These are phyloP conservation scores for Dothiorella sarmentorum DNA, from an alignment of 2,329 filamentous ascomycete genomes.

Conservation along the genomic window DNA sequence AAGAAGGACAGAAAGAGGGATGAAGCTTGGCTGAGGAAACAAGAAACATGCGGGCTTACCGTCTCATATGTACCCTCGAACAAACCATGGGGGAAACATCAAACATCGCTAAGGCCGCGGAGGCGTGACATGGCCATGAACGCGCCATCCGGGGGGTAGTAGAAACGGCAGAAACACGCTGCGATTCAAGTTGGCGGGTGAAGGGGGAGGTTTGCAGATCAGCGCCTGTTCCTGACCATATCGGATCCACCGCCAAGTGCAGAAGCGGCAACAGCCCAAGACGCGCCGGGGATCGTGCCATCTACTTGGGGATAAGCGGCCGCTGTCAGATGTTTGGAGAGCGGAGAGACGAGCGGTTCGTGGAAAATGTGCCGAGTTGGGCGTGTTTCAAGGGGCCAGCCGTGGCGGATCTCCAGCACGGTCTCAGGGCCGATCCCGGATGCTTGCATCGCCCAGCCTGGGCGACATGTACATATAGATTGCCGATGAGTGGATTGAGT, in stretches of 20 bases:
- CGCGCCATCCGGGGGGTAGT: not conserved
- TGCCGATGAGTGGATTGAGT: not conserved
- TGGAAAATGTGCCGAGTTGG: not conserved
- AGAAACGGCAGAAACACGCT: not conserved
- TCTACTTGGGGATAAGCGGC: constrained; percentile 11
- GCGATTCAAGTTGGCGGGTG: no score
- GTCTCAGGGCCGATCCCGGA: constrained; percentile 7
- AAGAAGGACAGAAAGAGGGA: not conserved
- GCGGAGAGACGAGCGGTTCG: not conserved
- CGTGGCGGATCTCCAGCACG: constrained; percentile 5
- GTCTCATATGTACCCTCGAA: not conserved
- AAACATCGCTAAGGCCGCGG: not conserved
- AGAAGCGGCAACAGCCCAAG: not conserved
- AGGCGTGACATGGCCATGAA: not conserved
- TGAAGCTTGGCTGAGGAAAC: constrained; percentile 1
- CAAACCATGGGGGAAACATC: not conserved
- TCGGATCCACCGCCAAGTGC: not conserved
- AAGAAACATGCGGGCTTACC: constrained; percentile 6
- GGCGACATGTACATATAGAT: not conserved
- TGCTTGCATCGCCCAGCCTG: constrained; percentile 1
- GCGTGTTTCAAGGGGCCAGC: constrained; percentile 6
- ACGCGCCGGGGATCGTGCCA: not conserved
- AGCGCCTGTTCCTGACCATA: constrained; percentile 1
- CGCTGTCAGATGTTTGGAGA: not conserved
- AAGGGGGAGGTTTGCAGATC: no score